Evolutionary conservation across 192 early-diverging fungal species (phyloP).

Genomic region (Geranomyces variabilis): DNA sequence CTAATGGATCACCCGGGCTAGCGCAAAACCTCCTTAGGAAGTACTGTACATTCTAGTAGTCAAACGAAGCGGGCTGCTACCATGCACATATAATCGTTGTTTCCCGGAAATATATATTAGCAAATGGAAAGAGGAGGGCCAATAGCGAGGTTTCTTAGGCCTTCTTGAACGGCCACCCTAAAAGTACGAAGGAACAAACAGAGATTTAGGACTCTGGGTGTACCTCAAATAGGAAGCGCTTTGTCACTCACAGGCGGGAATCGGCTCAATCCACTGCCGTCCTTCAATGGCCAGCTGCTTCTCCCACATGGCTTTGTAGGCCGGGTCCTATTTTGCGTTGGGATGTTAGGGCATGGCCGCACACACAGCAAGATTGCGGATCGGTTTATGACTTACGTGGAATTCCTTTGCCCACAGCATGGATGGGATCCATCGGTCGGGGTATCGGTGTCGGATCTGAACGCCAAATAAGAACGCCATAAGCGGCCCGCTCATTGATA

Average conservation of each 20-base stretch:
- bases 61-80: too few relatives aligned
- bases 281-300: constrained; percentile 55
- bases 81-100: too few relatives aligned
- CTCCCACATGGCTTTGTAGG: constrained; percentile 50
- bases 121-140: background rate
- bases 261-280: constrained; percentile 60
- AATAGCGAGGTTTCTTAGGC: background rate
- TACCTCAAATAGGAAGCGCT: background rate
- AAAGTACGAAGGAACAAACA: background rate
- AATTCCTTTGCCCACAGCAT: constrained; percentile 63
- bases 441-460: constrained; percentile 50
- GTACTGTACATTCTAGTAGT: constrained; percentile 72
- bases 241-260: constrained; percentile 40
- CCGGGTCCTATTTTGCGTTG: constrained; percentile 48
- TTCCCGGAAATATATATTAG: background rate
- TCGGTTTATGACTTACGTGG: constrained; percentile 48
- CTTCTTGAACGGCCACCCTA: constrained; percentile 41
- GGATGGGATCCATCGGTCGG: constrained; percentile 57
- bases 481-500: too few relatives aligned
- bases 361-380: too few relatives aligned
- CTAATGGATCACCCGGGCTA: constrained; percentile 70
- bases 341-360: too few relatives aligned
- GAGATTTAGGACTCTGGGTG: background rate
- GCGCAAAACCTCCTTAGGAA: constrained; percentile 73
- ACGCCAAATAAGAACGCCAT: background rate